phyloP scores from a whole-genome alignment of 192 early-diverging fungal genomes.

The Geranomyces michiganensis region DNA sequence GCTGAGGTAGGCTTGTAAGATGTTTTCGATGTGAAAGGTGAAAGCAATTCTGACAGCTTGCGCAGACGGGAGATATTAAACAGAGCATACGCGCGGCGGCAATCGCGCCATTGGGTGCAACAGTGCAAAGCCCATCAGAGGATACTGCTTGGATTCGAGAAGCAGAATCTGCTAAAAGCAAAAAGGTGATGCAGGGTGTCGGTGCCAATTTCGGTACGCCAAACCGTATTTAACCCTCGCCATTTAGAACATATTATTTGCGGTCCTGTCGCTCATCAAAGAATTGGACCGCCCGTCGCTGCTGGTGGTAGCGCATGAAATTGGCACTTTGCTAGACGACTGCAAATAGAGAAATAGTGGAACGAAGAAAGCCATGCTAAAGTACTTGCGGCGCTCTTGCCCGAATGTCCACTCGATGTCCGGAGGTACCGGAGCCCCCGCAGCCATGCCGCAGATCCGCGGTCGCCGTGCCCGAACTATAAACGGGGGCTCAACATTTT shows the following conservation, averaged over 20 bases:
- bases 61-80: neutral
- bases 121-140: neutral
- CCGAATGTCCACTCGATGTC: too few species aligned
- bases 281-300: conserved; percentile 31
- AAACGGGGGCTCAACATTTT: too few species aligned
- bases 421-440: too few species aligned
- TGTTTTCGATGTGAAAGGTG: neutral
- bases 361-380: neutral
- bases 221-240: neutral
- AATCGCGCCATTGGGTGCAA: neutral
- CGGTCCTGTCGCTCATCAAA: conserved; percentile 36
- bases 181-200: conserved; percentile 1
- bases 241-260: conserved; percentile 31
- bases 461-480: too few species aligned
- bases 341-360: neutral
- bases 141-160: neutral
- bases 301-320: conserved; percentile 30
- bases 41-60: neutral
- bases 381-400: neutral
- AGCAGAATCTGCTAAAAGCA: neutral
- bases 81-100: conserved; percentile 13
- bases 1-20: conserved; percentile 1
- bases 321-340: conserved; percentile 1
- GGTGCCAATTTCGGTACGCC: neutral
- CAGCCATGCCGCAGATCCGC: too few species aligned